Evolutionary conservation across 2,329 filamentous ascomycete genomes (phyloP).

Genomic region (Cadophora gregata): DNA sequence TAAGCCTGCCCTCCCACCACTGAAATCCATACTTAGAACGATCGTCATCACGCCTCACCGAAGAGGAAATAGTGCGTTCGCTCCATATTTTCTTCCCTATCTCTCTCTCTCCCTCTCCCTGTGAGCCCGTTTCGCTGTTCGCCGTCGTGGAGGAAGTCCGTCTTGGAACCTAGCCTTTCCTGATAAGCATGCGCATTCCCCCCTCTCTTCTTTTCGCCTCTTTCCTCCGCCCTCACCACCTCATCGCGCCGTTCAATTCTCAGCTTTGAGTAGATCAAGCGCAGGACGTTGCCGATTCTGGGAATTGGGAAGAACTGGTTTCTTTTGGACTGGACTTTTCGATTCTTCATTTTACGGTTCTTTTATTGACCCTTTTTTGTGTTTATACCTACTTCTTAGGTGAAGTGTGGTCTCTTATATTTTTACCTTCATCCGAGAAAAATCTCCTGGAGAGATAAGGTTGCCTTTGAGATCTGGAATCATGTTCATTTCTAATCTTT

Average conservation of each 20-base stretch:
- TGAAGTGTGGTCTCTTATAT: constrained; percentile 2
- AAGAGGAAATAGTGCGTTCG: background rate
- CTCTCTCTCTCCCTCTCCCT: too few species aligned
- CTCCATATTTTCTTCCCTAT: background rate
- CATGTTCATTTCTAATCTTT: constrained; percentile 32
- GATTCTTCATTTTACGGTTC: background rate
- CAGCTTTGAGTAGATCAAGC: background rate
- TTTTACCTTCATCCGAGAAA: background rate
- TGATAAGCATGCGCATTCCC: constrained; percentile 8
- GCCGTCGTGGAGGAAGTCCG: background rate
- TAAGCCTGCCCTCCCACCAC: constrained; percentile 2
- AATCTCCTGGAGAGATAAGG: constrained; percentile 13
- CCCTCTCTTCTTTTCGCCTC: background rate
- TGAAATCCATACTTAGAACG: background rate
- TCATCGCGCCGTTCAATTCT: background rate
- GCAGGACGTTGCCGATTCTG: constrained; percentile 11
- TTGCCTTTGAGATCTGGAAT: background rate
- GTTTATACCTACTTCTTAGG: background rate
- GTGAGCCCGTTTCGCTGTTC: background rate
- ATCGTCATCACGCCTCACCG: background rate
- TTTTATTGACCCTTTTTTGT: too few species aligned
- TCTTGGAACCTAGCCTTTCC: background rate
- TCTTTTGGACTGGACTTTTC: background rate
- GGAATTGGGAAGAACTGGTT: constrained; percentile 6
- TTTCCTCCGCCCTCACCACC: background rate